Evolutionary conservation across 768 basidiomycete genomes (phyloP).

Genomic region (Lactifluus pinguis): DNA sequence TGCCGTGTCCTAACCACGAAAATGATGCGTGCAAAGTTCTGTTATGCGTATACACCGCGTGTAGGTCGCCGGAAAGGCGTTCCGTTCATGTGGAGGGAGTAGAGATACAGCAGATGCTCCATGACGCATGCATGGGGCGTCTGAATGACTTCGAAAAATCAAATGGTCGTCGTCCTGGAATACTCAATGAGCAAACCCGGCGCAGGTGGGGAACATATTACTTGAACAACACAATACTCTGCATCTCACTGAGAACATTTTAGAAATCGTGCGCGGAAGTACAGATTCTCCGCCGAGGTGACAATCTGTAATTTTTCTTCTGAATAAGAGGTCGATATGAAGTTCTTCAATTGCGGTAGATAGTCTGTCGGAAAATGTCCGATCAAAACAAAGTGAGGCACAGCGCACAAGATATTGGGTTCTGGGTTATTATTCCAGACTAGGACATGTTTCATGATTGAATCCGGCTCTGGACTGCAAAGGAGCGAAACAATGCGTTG

Average conservation of each 20-base stretch:
- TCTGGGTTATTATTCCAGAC: slow-evolving; percentile 58
- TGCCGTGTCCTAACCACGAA: slow-evolving; percentile 60
- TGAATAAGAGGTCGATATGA: slow-evolving; percentile 31
- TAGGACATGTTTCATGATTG: slow-evolving; percentile 33
- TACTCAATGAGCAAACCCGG: neutral
- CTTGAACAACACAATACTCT: slow-evolving; percentile 54
- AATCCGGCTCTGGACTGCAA: slow-evolving; percentile 38
- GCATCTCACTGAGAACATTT: slow-evolving; percentile 46
- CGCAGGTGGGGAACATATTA: slow-evolving; percentile 19
- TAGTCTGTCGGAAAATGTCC: slow-evolving; percentile 25
- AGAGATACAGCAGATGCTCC: slow-evolving; percentile 37
- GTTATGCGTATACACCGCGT: slow-evolving; percentile 31
- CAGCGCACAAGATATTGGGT: slow-evolving; percentile 32
- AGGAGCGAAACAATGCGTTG: slow-evolving; percentile 43
- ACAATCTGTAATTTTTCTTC: slow-evolving; percentile 38
- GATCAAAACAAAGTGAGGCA: neutral
- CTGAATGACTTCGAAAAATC: slow-evolving; percentile 44
- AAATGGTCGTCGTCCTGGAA: slow-evolving; percentile 62
- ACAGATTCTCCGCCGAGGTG: slow-evolving; percentile 48
- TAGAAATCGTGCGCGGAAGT: slow-evolving; percentile 54
- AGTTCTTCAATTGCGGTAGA: slow-evolving; percentile 19
- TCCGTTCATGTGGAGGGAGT: slow-evolving; percentile 56
- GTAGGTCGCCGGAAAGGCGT: slow-evolving; percentile 43
- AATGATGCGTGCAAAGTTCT: slow-evolving; percentile 42
- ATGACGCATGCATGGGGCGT: slow-evolving; percentile 37